Base-by-base conservation (phyloP, 441 rosid genomes). In the Populus hybrid region DNA sequence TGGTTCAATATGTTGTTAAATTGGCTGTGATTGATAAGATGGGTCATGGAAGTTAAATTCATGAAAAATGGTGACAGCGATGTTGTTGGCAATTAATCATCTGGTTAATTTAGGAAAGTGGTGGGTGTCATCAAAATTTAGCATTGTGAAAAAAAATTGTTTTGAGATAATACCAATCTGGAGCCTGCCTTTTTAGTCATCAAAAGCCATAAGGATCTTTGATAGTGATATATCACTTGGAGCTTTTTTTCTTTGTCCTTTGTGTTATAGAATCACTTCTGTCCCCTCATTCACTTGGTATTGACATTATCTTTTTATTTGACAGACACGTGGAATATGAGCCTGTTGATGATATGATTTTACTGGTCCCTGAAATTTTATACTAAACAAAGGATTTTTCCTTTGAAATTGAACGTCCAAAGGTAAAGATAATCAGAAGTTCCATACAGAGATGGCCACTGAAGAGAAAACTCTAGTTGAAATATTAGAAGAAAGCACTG, bases 391-490 rank as follows among this genome's bases (percentile, higher is more conserved):
- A 74, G 16, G 21, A 10, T 32, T 20, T 5, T 16, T n/a, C 26
- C 28, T 53, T 26, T 38, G 14, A 32, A 75, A 53, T 46, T 67
- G 12, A 65, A 14, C 36, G 71, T 59, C 61, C 23, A 61, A 16
- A 42, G 67, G 69, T 34, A n/a, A 28, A 36, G 46, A 65, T 68
- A 38, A 67, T 35, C 57, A 5, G 20, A 11, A 71, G 35, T 16
- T 69, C n/a, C 67, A 70, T 63, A 30, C 38, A 76, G 76, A 73
- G 72, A 92, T 87, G 96, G 87, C 81, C n/a, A n/a, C n/a, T n/a
- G n/a, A n/a, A n/a, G n/a, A n/a, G n/a, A n/a, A n/a, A n/a, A n/a
- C n/a, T n/a, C n/a, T n/a, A n/a, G n/a, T n/a, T n/a, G n/a, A n/a
- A n/a, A n/a, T n/a, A n/a, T n/a, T n/a, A n/a, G n/a, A n/a, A n/a